Conservation (phyloP, 2,329 filamentous ascomycete species). For the Aspergillus calidoustus region DNA sequence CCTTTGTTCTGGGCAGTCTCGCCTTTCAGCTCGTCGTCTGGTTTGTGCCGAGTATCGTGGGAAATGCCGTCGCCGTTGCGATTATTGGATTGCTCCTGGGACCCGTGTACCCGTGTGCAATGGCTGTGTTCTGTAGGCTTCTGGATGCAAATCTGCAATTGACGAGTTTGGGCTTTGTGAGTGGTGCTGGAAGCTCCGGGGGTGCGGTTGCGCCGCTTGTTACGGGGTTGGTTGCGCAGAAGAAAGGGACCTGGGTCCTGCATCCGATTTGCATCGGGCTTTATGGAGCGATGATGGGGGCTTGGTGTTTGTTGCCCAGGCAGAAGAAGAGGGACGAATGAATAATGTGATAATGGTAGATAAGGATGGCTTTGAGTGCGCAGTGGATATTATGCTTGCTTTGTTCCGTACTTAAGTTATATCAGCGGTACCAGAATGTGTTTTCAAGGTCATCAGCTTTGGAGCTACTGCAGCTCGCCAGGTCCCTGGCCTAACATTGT, state of each 20-base stretch:
- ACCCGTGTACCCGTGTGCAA: constrained; percentile 59
- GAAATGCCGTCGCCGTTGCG: constrained; percentile 68
- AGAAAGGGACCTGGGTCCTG: constrained; percentile 53
- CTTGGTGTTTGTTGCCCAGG: constrained; percentile 56
- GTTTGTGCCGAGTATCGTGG: constrained; percentile 75
- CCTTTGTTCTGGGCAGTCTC: constrained; percentile 67
- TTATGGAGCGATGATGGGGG: constrained; percentile 58
- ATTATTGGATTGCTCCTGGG: constrained; percentile 77
- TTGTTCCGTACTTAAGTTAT: no score
- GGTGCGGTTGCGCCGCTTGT: constrained; percentile 52
- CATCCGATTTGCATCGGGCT: constrained; percentile 61
- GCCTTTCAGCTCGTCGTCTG: constrained; percentile 78
- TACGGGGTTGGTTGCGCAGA: constrained; percentile 54
- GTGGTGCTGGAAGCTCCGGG: constrained; percentile 48
- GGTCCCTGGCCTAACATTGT: no score
- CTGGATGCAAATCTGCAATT: not conserved
- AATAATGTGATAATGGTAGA: not conserved
- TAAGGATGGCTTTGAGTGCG: no score
- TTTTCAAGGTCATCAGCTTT: no score
- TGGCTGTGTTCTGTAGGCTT: not conserved
- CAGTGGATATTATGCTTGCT: no score
- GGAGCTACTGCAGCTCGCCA: no score
- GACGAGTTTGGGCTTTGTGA: constrained; percentile 44
- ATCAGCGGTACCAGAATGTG: no score
- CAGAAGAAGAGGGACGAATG: not conserved